These are phyloP conservation scores for Myxozyma vanderwaltii DNA, from an alignment of 805 yeast species.

Conservation along the genomic window DNA sequence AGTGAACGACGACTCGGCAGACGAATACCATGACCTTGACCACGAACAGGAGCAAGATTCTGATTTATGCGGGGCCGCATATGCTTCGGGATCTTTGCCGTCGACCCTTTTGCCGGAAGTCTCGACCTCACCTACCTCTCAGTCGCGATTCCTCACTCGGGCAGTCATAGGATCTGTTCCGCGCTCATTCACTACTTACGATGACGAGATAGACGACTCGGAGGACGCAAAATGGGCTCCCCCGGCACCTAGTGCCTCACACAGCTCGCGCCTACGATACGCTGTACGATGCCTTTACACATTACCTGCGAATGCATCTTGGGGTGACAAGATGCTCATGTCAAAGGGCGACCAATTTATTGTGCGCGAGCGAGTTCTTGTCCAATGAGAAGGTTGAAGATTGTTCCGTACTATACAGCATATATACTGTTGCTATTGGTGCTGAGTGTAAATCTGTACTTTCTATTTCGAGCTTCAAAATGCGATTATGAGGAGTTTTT, in stretches of 20 bases:
- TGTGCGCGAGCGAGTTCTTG: conserved; percentile 28
- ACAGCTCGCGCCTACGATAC: conserved; percentile 25
- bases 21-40: conserved; percentile 9
- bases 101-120: not conserved
- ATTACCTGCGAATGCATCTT: conserved; percentile 30
- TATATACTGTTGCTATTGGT: not conserved
- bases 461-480: not conserved
- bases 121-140: not conserved
- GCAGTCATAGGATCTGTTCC: conserved; percentile 16
- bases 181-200: conserved; percentile 7
- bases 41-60: not conserved
- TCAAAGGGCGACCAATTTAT: conserved; percentile 26
- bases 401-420: not conserved
- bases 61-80: not conserved
- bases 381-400: not conserved
- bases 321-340: conserved; percentile 33
- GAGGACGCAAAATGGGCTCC: conserved; percentile 31
- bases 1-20: conserved; percentile 19
- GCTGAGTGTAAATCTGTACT: not conserved
- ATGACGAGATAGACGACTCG: not conserved
- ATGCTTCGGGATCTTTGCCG: not conserved
- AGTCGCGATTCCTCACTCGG: not conserved
- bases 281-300: conserved; percentile 31
- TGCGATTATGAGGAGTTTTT: conserved; percentile 2
- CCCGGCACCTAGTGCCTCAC: conserved; percentile 11